A percentile compares a stretch with the other conserved stretches of the same genome.
Evolutionary conservation across 208 protist genomes (phyloP).

Genomic region (Vickermania ingenoplastis): DNA sequence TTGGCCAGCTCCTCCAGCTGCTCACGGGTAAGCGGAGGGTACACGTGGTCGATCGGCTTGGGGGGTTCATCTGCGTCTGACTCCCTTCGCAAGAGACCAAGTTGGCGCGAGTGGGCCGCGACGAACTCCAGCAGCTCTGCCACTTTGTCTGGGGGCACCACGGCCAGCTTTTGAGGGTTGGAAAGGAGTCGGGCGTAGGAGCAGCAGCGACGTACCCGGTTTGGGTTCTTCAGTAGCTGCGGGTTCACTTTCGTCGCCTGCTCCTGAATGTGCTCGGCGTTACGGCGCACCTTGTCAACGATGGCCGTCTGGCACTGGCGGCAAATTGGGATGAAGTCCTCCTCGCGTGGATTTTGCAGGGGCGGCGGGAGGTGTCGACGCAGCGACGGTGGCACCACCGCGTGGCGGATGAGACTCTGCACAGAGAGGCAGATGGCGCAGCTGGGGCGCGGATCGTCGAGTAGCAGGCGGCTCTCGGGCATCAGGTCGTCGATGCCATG

Average conservation of each 20-base stretch:
- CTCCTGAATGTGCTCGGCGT: neutral
- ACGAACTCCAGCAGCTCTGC: slow-evolving; percentile 17
- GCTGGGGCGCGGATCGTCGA: neutral
- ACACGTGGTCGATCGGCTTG: neutral
- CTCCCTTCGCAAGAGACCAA: no score
- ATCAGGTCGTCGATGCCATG: slow-evolving; percentile 37
- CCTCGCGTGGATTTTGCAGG: neutral
- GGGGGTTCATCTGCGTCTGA: no score
- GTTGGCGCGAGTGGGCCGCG: neutral
- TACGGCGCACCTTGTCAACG: neutral
- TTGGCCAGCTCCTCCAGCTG: neutral
- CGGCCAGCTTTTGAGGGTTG: slow-evolving; percentile 6
- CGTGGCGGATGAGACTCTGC: neutral
- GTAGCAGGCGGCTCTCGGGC: slow-evolving; percentile 5
- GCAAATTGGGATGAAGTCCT: neutral
- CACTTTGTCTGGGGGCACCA: slow-evolving; percentile 10
- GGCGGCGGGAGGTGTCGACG: neutral
- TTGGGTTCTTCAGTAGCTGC: neutral
- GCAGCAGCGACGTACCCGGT: slow-evolving; percentile 8
- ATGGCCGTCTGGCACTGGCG: neutral
- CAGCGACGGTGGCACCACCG: slow-evolving; percentile 1
- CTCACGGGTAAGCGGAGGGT: neutral
- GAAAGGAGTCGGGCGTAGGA: slow-evolving; percentile 25
- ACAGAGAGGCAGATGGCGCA: slow-evolving; percentile 4
- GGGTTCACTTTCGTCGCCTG: neutral